Evolutionary conservation across 2,329 filamentous ascomycete species (phyloP), one percentile per base, ranked within the genome.

Genomic region (Aspergillus sp.): DNA sequence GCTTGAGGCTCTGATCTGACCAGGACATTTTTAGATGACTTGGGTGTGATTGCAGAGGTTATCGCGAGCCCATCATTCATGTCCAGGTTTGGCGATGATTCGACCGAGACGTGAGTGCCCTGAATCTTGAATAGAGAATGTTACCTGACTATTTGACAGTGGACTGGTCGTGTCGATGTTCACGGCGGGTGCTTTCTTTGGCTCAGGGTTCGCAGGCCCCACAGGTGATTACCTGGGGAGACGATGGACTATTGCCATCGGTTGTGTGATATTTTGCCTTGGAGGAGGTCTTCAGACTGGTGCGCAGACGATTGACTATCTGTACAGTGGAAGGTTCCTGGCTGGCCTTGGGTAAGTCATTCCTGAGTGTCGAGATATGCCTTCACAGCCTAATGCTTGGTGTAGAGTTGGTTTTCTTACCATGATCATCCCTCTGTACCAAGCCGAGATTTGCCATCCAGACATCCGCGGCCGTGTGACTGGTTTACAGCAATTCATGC

Each of bases 401-500:
- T 42, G 27, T 43, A 75, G 78, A 50, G 76, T 84, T 41, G 81
- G 81, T 7, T 71, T 80, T 43, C 66, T 84, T 6, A 74, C 75
- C 50, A 83, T 83, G 79, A 79, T 83, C 48, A 71, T 85, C 32
- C 81, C 86, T 2, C 66, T 90, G 0, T 91, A 90, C 61, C 87
- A 90, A 60, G 86, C 85, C 19, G 88, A 93, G 58, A 75, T 91
- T 26, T 82, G 84, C 4, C 88, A 91, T 60, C 88, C 88, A 1
- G 78, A 76, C 45, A 91, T 91, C 56, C 79, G 88, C 62, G 88
- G 87, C 9, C 74, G 82, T 49, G 77, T 93, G 29, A 90, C 86
- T 0, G 78, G 81, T 28, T 71, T 91, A 4, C 87, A 90, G 62
- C 87, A 90, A 56, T 90, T 90, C 59, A 90, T 90, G 86, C 64